Percentiles rank a stretch among this genome's conserved stretches.
phyloP scores from a whole-genome alignment of 179 eudicot species.

The Vitellaria paradoxa region DNA sequence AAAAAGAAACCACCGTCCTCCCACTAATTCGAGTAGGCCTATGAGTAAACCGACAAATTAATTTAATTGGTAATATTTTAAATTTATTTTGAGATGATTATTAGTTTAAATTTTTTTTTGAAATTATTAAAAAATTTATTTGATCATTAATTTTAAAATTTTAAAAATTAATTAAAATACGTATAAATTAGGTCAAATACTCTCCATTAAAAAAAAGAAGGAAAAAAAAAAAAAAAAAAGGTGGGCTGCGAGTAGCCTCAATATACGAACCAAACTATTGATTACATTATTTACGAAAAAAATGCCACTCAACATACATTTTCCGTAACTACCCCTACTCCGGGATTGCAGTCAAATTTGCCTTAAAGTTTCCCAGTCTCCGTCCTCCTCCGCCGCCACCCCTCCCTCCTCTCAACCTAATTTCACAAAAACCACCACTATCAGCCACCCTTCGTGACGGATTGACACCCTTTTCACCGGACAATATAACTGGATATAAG shows the following conservation, averaged over 20 bases:
- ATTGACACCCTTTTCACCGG: slow-evolving; percentile 17
- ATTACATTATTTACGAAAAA: slow-evolving; percentile 17
- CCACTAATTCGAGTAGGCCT: no score
- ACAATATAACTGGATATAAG: background rate
- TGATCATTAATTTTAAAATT: no score
- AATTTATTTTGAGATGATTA: no score
- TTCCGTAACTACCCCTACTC: slow-evolving; percentile 20
- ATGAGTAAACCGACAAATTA: no score
- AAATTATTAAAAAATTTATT: no score
- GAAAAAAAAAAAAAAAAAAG: no score
- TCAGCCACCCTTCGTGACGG: slow-evolving; percentile 21
- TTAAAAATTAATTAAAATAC: no score
- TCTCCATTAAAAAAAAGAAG: no score
- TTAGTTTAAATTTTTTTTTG: no score
- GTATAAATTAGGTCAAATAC: no score
- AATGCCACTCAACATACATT: background rate
- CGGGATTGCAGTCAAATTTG: slow-evolving; percentile 35
- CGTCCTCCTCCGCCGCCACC: slow-evolving; percentile 22
- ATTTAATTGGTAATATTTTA: no score
- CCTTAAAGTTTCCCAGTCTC: slow-evolving; percentile 21
- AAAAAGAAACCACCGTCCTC: background rate
- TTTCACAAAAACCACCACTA: slow-evolving; percentile 12
- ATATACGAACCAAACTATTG: background rate
- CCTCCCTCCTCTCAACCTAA: slow-evolving; percentile 9
- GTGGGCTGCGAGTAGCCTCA: background rate